Conservation (phyloP, 495 filamentous ascomycete species). For the Cudoniella acicularis region DNA sequence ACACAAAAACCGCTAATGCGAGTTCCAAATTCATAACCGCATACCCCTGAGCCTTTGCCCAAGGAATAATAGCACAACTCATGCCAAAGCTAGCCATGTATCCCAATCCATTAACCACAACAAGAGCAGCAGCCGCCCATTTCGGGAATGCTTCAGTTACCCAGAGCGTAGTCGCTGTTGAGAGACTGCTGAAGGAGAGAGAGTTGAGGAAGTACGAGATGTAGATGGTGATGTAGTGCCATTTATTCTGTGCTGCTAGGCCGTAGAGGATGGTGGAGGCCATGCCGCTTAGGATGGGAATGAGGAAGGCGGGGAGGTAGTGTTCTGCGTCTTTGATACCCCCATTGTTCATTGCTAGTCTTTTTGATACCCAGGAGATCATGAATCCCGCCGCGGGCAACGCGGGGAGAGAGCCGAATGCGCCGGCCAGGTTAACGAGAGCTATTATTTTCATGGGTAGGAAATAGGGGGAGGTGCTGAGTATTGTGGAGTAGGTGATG, state of each 20-base stretch:
- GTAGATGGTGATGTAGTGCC: background rate
- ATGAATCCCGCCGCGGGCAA: conserved; percentile 31
- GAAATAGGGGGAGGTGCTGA: conserved; percentile 33
- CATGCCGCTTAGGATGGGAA: conserved; percentile 4
- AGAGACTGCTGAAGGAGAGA: conserved; percentile 1
- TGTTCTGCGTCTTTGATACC: conserved; percentile 17
- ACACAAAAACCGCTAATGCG: conserved; percentile 2
- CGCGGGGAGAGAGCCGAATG: conserved; percentile 29
- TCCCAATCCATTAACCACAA: conserved; percentile 1
- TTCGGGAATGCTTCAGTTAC: conserved; percentile 19
- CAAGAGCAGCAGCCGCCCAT: conserved; percentile 17
- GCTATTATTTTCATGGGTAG: conserved; percentile 30
- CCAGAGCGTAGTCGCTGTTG: conserved; percentile 14
- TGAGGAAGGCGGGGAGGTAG: conserved; percentile 15
- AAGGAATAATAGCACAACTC: conserved; percentile 15
- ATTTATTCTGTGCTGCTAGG: background rate
- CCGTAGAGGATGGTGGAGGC: conserved; percentile 8
- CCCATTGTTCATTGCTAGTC: conserved; percentile 3
- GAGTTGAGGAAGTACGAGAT: conserved; percentile 5
- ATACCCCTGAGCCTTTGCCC: conserved; percentile 10
- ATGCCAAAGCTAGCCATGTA: conserved; percentile 8
- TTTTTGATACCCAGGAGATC: background rate
- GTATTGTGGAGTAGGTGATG: conserved; percentile 33
- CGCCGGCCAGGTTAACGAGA: conserved; percentile 35
- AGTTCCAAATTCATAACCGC: conserved; percentile 3